Conservation (phyloP, 768 basidiomycete genomes). For the Suillus americanus region DNA sequence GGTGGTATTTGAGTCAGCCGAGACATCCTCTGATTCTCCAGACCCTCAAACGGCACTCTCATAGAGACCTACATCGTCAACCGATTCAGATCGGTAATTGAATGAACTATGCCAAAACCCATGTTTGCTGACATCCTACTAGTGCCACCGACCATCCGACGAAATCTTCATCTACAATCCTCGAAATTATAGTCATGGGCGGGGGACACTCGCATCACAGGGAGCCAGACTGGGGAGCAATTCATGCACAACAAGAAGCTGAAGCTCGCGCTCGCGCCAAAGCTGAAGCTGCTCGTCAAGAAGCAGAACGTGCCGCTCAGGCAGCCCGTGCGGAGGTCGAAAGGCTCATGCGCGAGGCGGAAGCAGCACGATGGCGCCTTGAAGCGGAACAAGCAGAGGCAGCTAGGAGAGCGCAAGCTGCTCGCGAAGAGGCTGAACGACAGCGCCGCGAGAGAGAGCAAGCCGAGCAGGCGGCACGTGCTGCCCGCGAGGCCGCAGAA, state of each 20-base stretch:
- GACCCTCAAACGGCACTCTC: background rate
- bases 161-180: background rate
- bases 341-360: slow-evolving; percentile 10
- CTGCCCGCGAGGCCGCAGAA: slow-evolving; percentile 24
- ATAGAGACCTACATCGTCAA: background rate
- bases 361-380: background rate
- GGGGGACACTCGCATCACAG: slow-evolving; percentile 24
- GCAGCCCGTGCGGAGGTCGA: slow-evolving; percentile 24
- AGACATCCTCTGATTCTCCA: background rate
- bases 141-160: background rate
- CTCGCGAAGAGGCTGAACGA: slow-evolving; percentile 23
- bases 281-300: slow-evolving; percentile 13
- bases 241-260: slow-evolving; percentile 14
- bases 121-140: background rate
- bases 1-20: background rate
- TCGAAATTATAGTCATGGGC: slow-evolving; percentile 19
- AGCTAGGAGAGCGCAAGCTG: slow-evolving; percentile 21
- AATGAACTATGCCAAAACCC: background rate
- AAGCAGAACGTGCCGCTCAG: slow-evolving; percentile 25
- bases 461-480: slow-evolving; percentile 21
- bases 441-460: slow-evolving; percentile 21
- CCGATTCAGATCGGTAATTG: background rate
- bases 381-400: background rate
- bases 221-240: slow-evolving; percentile 24
- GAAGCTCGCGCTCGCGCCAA: slow-evolving; percentile 12